phyloP scores from a whole-genome alignment of 805 yeast genomes.

The Pichia eremophila region DNA sequence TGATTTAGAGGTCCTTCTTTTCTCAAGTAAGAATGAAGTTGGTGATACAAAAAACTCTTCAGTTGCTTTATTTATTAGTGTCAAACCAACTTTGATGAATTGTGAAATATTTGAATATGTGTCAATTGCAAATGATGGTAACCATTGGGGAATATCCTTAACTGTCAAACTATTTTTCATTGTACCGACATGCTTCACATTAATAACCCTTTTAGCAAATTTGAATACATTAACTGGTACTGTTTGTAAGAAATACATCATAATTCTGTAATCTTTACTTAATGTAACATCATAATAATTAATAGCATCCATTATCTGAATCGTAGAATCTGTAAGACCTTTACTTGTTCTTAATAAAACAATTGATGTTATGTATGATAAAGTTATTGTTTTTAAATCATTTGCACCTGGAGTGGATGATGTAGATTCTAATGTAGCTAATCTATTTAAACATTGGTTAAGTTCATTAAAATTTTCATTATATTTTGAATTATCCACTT shows the following conservation, averaged over 20 bases:
- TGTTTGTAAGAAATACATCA: conserved; percentile 32
- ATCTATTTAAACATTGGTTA: too few relatives aligned
- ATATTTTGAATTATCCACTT: neutral
- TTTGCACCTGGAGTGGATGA: neutral
- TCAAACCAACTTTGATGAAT: neutral
- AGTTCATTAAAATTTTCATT: neutral
- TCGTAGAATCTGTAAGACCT: conserved; percentile 30
- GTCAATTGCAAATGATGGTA: conserved; percentile 10
- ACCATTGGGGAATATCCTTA: conserved; percentile 10
- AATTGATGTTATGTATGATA: conserved; percentile 16
- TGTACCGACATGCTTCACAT: neutral
- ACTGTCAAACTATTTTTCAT: neutral
- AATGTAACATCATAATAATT: conserved; percentile 36
- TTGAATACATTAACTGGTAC: conserved; percentile 21
- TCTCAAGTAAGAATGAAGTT: conserved; percentile 17
- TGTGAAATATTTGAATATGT: neutral
- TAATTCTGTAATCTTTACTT: conserved; percentile 22
- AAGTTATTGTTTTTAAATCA: conserved; percentile 17
- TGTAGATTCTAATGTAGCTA: too few relatives aligned
- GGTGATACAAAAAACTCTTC: conserved; percentile 16
- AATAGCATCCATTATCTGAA: conserved; percentile 35
- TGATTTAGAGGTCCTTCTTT: conserved; percentile 11
- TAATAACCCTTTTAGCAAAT: conserved; percentile 12
- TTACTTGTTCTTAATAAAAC: conserved; percentile 14
- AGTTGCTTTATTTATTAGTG: conserved; percentile 11